A percentile compares a stretch with the other conserved stretches of the same genome.
Conservation (phyloP, 345 rosid genomes). For the Microthlaspi erraticum region DNA sequence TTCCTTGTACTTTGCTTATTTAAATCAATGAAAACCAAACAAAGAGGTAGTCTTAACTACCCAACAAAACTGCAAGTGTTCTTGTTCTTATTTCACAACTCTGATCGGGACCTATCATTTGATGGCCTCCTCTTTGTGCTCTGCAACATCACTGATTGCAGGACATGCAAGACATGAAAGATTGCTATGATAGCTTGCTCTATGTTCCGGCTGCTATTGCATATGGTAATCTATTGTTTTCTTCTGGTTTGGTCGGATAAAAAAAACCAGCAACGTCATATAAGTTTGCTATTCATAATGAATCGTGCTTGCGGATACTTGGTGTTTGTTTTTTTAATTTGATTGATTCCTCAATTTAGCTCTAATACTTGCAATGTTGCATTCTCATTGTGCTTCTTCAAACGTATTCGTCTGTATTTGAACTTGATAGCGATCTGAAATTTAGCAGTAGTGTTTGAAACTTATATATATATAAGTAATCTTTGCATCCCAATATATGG, state of each 20-base stretch:
- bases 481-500: constrained; percentile 7
- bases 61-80: too few relatives aligned
- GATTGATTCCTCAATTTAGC: neutral
- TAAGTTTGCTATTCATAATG: neutral
- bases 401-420: neutral
- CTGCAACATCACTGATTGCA: constrained; percentile 42
- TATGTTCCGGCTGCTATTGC: constrained; percentile 95
- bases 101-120: too few relatives aligned
- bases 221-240: constrained; percentile 55
- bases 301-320: neutral
- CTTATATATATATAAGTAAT: neutral
- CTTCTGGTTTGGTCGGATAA: neutral
- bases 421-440: too few relatives aligned
- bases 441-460: neutral
- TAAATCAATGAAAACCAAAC: too few relatives aligned
- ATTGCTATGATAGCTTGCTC: constrained; percentile 91
- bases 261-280: constrained; percentile 5
- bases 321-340: neutral
- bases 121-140: too few relatives aligned
- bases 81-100: too few relatives aligned
- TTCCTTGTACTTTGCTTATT: too few relatives aligned
- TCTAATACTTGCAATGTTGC: neutral
- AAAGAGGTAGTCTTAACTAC: too few relatives aligned
- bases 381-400: constrained; percentile 2
- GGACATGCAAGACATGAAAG: constrained; percentile 89